phyloP scores from a whole-genome alignment of 1,284 basidiomycete genomes.

The Veloboletus limbatus region DNA sequence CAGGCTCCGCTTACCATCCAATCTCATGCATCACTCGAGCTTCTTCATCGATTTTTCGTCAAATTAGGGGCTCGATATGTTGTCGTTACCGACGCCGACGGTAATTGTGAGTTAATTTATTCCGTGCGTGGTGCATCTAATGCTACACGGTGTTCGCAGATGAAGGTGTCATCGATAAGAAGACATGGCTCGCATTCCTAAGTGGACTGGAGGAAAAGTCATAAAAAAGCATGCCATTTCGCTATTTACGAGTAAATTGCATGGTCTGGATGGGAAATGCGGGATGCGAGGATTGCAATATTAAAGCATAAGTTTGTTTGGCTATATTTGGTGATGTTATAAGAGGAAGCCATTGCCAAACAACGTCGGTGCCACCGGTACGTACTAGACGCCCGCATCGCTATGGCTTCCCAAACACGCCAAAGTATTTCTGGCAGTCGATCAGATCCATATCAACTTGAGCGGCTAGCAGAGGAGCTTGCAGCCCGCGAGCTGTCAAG shows the following conservation, averaged over 20 bases:
- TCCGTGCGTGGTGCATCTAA: background rate
- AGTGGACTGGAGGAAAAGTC: conserved; percentile 64
- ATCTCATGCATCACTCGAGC: conserved; percentile 81
- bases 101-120: conserved; percentile 61
- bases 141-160: conserved; percentile 43
- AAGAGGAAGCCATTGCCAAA: conserved; percentile 27
- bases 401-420: conserved; percentile 20
- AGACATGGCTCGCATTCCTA: conserved; percentile 85
- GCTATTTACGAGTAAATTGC: background rate
- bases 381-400: background rate
- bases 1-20: conserved; percentile 83
- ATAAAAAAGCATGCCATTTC: background rate
- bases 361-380: conserved; percentile 3
- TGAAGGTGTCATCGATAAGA: conserved; percentile 91
- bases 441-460: conserved; percentile 60
- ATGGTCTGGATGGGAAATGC: no score
- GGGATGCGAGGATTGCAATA: no score
- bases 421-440: conserved; percentile 14
- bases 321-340: conserved; percentile 23
- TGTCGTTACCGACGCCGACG: conserved; percentile 79
- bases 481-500: conserved; percentile 49
- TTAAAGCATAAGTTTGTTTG: no score
- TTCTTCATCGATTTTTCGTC: conserved; percentile 88
- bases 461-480: conserved; percentile 72
- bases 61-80: conserved; percentile 92